Base-by-base conservation (phyloP, 345 rosid species). In the Sapria himalayana region DNA sequence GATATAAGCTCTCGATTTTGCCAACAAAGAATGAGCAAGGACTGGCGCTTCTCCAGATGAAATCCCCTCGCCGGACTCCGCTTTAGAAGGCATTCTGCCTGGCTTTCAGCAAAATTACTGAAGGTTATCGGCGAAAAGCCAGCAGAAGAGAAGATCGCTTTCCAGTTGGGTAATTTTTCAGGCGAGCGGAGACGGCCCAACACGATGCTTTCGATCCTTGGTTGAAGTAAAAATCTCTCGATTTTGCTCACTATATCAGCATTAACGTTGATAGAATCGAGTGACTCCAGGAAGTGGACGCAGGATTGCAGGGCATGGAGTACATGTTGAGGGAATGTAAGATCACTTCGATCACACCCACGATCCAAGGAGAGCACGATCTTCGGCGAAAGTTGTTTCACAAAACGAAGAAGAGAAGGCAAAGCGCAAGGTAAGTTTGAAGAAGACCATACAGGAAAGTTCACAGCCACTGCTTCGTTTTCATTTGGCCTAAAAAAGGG, bases 11-110 rank as follows among this genome's bases (percentile, higher is more conserved):
- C 97, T 46, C 75, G 60, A 39, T 76, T 70, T 59, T 76, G 85
- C 97, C 97, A 86, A 59, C 71, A 81, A 22, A 86, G 72, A 27
- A 70, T 79, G 13, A 86, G 89, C 15, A 71, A 65, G 24, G 69
- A 58, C 48, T 78, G 92, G 33, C 68, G 67, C 60, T 76, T 86
- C 63, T 78, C 97, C 14, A 78, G 74, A 14, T 70, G 79, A 59
- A 86, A 86, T 22, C 97, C 97, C 63, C 72, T 60, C 13, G 52
- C 76, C 6, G 55, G 67, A 37, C 61, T 68, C 55, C 94, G 61
- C 59, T 70, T 75, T 36, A 86, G 51, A 57, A 86, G 60, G 49
- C 76, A 76, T 39, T 81, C 92, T 6, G 97, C 97, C 37, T 86
- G 97, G 23, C 79, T 64, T 51, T 78, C 94, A 4, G 85, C 69